phyloP scores from a whole-genome alignment of 441 rosid genomes.

The Cnidoscolus chayamansa region DNA sequence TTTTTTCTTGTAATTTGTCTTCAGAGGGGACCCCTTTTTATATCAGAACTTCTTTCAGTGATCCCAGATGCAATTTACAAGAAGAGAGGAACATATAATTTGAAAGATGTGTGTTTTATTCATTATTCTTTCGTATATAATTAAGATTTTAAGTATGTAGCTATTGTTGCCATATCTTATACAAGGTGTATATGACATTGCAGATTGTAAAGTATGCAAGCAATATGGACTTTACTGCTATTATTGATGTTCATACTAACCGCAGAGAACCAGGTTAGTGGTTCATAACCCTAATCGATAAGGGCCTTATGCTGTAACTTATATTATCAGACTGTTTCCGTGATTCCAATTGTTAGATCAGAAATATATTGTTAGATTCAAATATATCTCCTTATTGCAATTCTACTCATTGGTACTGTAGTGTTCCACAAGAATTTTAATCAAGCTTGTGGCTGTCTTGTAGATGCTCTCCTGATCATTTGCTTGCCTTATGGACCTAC shows the following conservation, averaged over 20 bases:
- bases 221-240: conserved; percentile 68
- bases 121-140: neutral
- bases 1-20: conserved; percentile 17
- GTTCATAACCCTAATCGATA: conserved; percentile 7
- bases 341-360: neutral
- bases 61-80: conserved; percentile 75
- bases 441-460: conserved; percentile 20
- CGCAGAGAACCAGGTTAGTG: conserved; percentile 85
- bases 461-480: conserved; percentile 74
- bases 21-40: conserved; percentile 84
- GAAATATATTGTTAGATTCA: neutral
- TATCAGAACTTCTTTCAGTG: conserved; percentile 67
- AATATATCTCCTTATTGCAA: too few relatives aligned
- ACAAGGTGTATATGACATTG: conserved; percentile 18
- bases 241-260: conserved; percentile 75
- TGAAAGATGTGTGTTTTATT: conserved; percentile 60
- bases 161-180: neutral
- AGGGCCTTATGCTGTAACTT: neutral
- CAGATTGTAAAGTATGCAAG: conserved; percentile 82
- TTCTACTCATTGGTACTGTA: neutral
- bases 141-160: neutral
- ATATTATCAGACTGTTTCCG: neutral
- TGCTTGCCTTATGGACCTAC: conserved; percentile 90
- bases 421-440: conserved; percentile 10
- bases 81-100: conserved; percentile 83